Conservation (phyloP, 176 grass and related monocot species). For the Musa beccarii region DNA sequence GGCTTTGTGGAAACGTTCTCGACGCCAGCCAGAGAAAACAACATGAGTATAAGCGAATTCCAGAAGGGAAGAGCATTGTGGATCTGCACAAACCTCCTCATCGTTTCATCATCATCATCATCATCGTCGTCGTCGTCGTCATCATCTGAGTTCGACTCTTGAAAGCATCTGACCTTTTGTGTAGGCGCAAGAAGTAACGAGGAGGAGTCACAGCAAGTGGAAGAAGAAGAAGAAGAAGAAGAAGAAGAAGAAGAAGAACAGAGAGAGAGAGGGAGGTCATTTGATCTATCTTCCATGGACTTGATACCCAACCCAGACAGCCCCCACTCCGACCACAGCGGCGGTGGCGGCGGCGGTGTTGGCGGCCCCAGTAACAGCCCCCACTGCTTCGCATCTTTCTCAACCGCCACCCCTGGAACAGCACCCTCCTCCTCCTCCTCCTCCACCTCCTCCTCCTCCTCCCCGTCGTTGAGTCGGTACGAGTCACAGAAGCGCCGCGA, state of each 20-base stretch:
- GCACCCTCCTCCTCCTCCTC: not conserved
- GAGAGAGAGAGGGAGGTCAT: not conserved
- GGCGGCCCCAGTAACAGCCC: not conserved
- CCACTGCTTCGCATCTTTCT: not conserved
- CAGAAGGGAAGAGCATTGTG: too few species aligned
- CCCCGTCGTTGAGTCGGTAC: constrained; percentile 37
- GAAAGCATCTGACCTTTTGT: not conserved
- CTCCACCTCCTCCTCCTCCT: not conserved
- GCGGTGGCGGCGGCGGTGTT: not conserved
- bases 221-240: not conserved
- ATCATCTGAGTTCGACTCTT: too few species aligned
- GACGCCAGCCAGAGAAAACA: too few species aligned
- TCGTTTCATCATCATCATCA: too few species aligned
- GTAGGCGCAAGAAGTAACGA: not conserved
- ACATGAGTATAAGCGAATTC: too few species aligned
- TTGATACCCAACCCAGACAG: constrained; percentile 54
- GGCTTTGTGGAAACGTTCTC: too few species aligned
- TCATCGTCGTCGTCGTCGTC: too few species aligned
- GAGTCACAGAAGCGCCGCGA: constrained; percentile 55
- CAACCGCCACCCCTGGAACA: not conserved
- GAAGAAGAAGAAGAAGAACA: too few species aligned
- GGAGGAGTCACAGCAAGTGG: too few species aligned
- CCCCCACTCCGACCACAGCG: constrained; percentile 46
- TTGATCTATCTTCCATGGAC: constrained; percentile 39
- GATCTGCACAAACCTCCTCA: too few species aligned